Evolutionary conservation across 2,329 filamentous ascomycete species (phyloP).

Genomic region (Nothophaeocryptopus gaeumannii): DNA sequence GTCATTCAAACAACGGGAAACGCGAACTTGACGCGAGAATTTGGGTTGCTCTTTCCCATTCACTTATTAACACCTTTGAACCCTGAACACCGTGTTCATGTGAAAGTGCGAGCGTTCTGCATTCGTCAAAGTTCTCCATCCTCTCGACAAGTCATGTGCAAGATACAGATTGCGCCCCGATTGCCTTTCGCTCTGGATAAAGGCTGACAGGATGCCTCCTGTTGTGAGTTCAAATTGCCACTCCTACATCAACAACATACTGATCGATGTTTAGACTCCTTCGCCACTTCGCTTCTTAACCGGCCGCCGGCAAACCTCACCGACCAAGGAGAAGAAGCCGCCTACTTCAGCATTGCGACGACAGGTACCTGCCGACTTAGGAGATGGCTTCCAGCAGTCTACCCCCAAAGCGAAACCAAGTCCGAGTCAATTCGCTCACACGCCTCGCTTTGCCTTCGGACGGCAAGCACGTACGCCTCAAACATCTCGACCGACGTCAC

Average conservation of each 20-base stretch:
- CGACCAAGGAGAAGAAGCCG: constrained; percentile 18
- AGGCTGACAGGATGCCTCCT: constrained; percentile 18
- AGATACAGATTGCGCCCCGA: not conserved
- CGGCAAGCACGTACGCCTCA: constrained; percentile 4
- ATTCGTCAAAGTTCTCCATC: not conserved
- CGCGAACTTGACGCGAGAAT: constrained; percentile 4
- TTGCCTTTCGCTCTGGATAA: constrained; percentile 1
- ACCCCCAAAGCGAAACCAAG: constrained; percentile 2
- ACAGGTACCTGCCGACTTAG: not conserved
- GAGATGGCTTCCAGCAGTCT: constrained; percentile 6
- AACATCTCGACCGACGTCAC: constrained; percentile 7
- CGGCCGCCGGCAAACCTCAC: constrained; percentile 15
- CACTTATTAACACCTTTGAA: not conserved
- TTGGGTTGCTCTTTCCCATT: not conserved
- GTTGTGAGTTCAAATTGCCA: constrained; percentile 1
- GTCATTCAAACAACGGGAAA: not conserved
- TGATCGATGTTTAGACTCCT: constrained; percentile 22
- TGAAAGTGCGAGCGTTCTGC: not conserved
- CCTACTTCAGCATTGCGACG: constrained; percentile 4
- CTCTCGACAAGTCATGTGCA: not conserved
- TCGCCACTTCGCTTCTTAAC: constrained; percentile 31
- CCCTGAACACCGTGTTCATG: not conserved
- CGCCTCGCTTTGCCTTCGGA: constrained; percentile 26
- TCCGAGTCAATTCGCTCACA: constrained; percentile 27
- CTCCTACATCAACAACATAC: not conserved